A percentile compares a stretch with the other conserved stretches of the same genome.
Evolutionary conservation across 2,329 filamentous ascomycete species (phyloP).

Genomic region (Colletotrichum filicis): DNA sequence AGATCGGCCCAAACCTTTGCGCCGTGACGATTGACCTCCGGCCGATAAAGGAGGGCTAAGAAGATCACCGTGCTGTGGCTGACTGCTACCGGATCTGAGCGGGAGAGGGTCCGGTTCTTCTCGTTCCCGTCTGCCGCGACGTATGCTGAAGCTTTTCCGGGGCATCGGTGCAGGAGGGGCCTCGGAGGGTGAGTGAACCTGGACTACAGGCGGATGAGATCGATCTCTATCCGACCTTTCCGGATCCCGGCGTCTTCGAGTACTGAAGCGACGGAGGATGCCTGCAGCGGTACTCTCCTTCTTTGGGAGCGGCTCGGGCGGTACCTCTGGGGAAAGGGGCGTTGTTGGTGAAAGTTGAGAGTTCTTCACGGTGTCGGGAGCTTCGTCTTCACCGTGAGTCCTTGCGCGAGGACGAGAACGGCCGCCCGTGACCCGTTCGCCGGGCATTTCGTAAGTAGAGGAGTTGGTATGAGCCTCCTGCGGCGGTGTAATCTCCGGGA

Average conservation of each 20-base stretch:
- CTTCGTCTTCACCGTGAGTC: slow-evolving; percentile 95
- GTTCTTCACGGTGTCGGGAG: slow-evolving; percentile 77
- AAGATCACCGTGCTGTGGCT: slow-evolving; percentile 81
- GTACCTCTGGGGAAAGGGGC: slow-evolving; percentile 64
- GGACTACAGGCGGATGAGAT: slow-evolving; percentile 78
- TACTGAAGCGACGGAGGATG: slow-evolving; percentile 90
- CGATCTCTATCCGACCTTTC: slow-evolving; percentile 71
- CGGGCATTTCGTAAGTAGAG: slow-evolving; percentile 85
- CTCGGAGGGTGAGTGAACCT: slow-evolving; percentile 82
- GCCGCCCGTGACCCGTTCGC: slow-evolving; percentile 87
- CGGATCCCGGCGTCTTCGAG: slow-evolving; percentile 78
- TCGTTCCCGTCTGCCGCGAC: slow-evolving; percentile 64
- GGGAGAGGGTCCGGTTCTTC: slow-evolving; percentile 60
- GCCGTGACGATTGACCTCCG: slow-evolving; percentile 68
- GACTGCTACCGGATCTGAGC: slow-evolving; percentile 67
- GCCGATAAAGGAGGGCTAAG: slow-evolving; percentile 77
- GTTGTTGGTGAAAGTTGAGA: slow-evolving; percentile 63
- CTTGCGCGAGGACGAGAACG: slow-evolving; percentile 86
- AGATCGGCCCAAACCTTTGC: slow-evolving; percentile 82
- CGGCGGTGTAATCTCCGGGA: slow-evolving; percentile 83
- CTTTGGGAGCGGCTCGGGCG: slow-evolving; percentile 71
- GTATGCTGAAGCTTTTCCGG: slow-evolving; percentile 91
- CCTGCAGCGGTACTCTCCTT: slow-evolving; percentile 91
- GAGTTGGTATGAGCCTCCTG: slow-evolving; percentile 91
- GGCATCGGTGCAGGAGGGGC: slow-evolving; percentile 64